Evolutionary conservation across 2,329 filamentous ascomycete genomes (phyloP), one percentile per base, ranked within the genome.

Genomic region (Thielaviopsis euricoi): DNA sequence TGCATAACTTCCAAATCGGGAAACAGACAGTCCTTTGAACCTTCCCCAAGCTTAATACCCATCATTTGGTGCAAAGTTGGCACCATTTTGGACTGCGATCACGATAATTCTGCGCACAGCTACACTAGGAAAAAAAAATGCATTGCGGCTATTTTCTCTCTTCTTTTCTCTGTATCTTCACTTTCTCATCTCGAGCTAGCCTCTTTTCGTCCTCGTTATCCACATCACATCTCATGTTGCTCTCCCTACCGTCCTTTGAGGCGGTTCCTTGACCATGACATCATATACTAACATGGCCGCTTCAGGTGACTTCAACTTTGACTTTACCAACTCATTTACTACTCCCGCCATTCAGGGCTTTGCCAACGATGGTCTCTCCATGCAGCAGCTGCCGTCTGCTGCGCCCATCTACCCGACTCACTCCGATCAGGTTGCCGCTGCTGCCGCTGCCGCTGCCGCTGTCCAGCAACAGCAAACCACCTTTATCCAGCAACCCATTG

Each of bases 201-300:
- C 37, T 43, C 37, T 43, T 43, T 48, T 19, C 43, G 19, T 48
- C 43, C n/a, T 21, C n/a, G n/a, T 10, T 48, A 9, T 48, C 43
- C n/a, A 48, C 73, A 81, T 77, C 76, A 70, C 78, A 81, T 63
- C 81, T 80, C 65, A 74, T 71, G 69, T 79, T 79, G 62, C 69
- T 74, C 63, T 77, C 80, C 63, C 81, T 80, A 65, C 69, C 56
- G 7, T 53, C 56, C 3, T 58, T 55, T 33, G 51, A 60, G 22
- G 22, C 58, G 17, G 46, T 15, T 40, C 53, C 2, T 22, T 56
- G 13, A 33, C 50, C 52, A 55, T 58, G 63, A 58, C 52, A 52
- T 37, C 25, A 55, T 54, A 52, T 60, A 49, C 58, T 60, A 53
- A 60, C 55, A 23, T 49, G n/a, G 46, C 17, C 13, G 49, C 29